Evolutionary conservation across 768 basidiomycete species (phyloP), one percentile per base, ranked within the genome.

Genomic region (Leccinum arenicola): DNA sequence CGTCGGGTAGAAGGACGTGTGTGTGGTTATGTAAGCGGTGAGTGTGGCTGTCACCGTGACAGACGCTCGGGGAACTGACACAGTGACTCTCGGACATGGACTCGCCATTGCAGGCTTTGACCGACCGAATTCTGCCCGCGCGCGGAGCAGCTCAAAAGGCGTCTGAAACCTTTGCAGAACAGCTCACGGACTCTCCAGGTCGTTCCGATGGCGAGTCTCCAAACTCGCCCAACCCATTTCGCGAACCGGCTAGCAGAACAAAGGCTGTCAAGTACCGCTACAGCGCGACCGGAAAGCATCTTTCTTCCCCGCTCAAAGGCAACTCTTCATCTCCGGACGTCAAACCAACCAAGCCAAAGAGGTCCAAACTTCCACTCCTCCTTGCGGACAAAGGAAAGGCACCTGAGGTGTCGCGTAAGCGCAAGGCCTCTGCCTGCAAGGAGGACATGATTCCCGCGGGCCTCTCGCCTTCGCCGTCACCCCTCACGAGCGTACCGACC

Each of bases 131-230:
- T 15, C 36, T 68, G 9, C 72, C 75, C 7, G 55, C 63, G 31
- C 76, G 77, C 8, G 70, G 67, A 25, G 75, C 77, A 3, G 77
- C 76, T 0, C 54, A 66, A 51, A 68, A 63, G 21, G 78, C 78
- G 49, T 56, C 64, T 2, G 70, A 66, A 4, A 68, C 61, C 55
- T 68, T 80, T 59, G 64, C 70, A 49, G 69, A 64, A 10, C 77
- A 78, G 47, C 68, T 72, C 36, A 65, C 63, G 17, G 62, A 70
- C 66, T 66, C 69, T 19, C 56, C 69, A 40, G 57, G 56, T 53
- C 61, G 60, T 49, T 64, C 73, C 21, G 73, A 74, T 21, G 59
- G 40, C 29, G 73, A 66, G 40, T 52, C 63, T 4, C 58, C 64
- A 0, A 27, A 57, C 0, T 33, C 68, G 4, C 61, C 66, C 15